Evolutionary conservation across 1,284 basidiomycete species (phyloP).

Genomic region (Malassezia sympodialis): DNA sequence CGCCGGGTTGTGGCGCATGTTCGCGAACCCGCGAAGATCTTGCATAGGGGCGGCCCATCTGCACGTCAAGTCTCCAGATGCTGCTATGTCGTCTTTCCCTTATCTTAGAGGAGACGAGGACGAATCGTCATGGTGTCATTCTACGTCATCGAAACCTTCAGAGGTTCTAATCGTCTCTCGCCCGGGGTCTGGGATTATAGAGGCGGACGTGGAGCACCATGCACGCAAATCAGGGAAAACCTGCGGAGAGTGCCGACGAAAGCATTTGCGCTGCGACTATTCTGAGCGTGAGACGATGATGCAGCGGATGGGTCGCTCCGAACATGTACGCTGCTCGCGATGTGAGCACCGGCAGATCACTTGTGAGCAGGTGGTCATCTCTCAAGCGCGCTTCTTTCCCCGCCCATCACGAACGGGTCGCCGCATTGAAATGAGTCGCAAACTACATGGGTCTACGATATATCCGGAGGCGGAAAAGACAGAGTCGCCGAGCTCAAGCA

Average conservation of each 20-base stretch:
- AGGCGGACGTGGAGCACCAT: background rate
- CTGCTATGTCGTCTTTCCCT: background rate
- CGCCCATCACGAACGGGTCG: conserved; percentile 41
- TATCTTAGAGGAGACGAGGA: background rate
- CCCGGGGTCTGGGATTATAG: background rate
- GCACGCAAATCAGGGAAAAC: conserved; percentile 16
- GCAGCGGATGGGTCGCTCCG: conserved; percentile 6
- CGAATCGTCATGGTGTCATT: background rate
- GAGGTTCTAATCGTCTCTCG: background rate
- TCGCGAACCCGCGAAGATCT: background rate
- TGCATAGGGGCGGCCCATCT: too few relatives aligned
- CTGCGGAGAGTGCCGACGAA: conserved; percentile 38
- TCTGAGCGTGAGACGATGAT: conserved; percentile 20
- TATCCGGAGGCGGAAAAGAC: background rate
- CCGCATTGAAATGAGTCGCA: conserved; percentile 42
- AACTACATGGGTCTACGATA: conserved; percentile 31
- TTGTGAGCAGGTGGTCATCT: conserved; percentile 33
- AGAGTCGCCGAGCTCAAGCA: background rate
- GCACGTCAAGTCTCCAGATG: background rate
- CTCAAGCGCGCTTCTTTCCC: conserved; percentile 33
- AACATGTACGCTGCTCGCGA: conserved; percentile 28
- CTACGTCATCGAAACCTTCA: background rate
- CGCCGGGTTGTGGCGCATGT: too few relatives aligned
- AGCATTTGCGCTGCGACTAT: conserved; percentile 38
- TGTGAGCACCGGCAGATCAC: conserved; percentile 30